Evolutionary conservation across 139 green algal genomes (phyloP).

Genomic region (Chlorokybus atmophyticus): DNA sequence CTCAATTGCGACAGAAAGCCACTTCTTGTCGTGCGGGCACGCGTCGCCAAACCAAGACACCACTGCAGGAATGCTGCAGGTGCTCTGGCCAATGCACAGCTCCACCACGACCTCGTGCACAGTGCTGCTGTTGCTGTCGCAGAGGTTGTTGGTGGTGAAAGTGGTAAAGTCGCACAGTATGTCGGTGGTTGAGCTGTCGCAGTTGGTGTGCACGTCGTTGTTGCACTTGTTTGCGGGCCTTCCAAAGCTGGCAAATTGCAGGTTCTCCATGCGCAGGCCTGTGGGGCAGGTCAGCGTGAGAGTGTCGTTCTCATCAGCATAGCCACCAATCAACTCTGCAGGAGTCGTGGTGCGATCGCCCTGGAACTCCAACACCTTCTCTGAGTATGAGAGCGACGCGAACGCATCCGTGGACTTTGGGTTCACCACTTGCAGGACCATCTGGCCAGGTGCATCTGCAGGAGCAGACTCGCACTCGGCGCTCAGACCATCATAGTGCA

Average conservation of each 20-base stretch:
- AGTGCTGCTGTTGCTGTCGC: too few relatives aligned
- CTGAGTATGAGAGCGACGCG: too few relatives aligned
- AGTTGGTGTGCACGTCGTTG: constrained; percentile 7
- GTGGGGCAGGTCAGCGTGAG: constrained; percentile 9
- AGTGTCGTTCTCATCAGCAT: constrained; percentile 3
- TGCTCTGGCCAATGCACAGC: too few relatives aligned
- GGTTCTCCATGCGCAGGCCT: constrained; percentile 17
- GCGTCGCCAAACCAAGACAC: constrained; percentile 25
- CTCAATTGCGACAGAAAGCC: constrained; percentile 12
- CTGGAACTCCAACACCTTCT: too few relatives aligned
- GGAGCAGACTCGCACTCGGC: too few relatives aligned
- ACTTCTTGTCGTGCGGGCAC: constrained; percentile 13
- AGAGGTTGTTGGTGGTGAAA: not conserved
- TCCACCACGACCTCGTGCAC: too few relatives aligned
- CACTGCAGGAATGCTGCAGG: too few relatives aligned
- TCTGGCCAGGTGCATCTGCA: too few relatives aligned
- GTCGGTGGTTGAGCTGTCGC: constrained; percentile 9
- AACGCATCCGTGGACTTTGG: too few relatives aligned
- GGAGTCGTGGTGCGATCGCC: too few relatives aligned
- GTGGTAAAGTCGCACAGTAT: constrained; percentile 6
- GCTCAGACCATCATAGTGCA: too few relatives aligned
- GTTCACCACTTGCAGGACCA: too few relatives aligned
- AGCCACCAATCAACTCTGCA: constrained; percentile 7
- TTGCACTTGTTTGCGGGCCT: constrained; percentile 5
- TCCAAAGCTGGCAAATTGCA: constrained; percentile 17